These are phyloP conservation scores for Fusarium liriodendri DNA, from an alignment of 2,329 filamentous ascomycete genomes.

Conservation along the genomic window DNA sequence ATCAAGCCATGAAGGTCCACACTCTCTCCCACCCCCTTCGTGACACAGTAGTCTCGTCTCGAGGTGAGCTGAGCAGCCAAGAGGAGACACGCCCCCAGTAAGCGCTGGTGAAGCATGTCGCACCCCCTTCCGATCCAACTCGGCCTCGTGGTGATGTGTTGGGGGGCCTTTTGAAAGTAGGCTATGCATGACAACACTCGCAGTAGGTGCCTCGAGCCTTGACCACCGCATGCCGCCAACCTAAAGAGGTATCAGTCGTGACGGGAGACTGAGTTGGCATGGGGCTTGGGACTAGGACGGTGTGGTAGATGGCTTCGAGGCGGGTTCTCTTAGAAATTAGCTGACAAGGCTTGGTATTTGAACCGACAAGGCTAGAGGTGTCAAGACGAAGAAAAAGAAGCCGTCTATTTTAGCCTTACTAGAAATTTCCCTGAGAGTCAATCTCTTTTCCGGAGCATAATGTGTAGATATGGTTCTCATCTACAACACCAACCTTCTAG, in stretches of 20 bases:
- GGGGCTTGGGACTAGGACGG: slow-evolving; percentile 18
- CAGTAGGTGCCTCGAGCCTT: neutral
- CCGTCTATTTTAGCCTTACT: neutral
- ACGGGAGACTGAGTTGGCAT: slow-evolving; percentile 2
- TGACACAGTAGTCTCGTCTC: neutral
- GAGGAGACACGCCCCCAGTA: neutral
- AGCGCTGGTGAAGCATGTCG: slow-evolving; percentile 7
- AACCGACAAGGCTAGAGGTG: neutral
- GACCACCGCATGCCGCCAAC: neutral
- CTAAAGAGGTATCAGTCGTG: slow-evolving; percentile 1
- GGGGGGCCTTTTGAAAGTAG: slow-evolving; percentile 1
- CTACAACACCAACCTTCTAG: neutral
- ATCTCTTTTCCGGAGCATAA: neutral
- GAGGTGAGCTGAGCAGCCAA: neutral
- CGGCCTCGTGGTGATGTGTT: neutral
- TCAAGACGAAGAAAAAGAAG: neutral
- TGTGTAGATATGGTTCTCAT: neutral
- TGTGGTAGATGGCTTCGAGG: slow-evolving; percentile 19
- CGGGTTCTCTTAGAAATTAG: slow-evolving; percentile 19
- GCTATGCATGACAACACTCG: slow-evolving; percentile 3
- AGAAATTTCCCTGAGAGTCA: neutral
- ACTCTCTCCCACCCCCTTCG: neutral
- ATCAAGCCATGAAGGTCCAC: slow-evolving; percentile 20
- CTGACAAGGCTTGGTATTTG: neutral
- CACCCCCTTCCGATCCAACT: slow-evolving; percentile 3